Base-by-base conservation (phyloP, 352 stramenopile species). In the Globisporangium yorkense region DNA sequence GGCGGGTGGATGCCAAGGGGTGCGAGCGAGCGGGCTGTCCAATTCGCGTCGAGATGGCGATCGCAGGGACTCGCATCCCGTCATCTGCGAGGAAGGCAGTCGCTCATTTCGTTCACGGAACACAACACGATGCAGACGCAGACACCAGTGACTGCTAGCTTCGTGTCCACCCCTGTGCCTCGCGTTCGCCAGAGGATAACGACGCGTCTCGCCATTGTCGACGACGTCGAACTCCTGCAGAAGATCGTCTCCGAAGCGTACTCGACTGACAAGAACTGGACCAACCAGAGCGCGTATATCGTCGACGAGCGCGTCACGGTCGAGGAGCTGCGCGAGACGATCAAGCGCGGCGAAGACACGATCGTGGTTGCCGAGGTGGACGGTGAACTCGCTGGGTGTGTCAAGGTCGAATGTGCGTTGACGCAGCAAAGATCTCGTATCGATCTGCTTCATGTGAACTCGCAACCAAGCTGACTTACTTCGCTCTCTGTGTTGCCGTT, bases 351-450 rank as follows among this genome's bases (percentile, higher is more conserved):
- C 18, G 35, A 31, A 15, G 55, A 61, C 55, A 33, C 46, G 35
- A 31, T 60, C 55, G 29, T 60, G 45, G 46, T 60, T 31, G 55
- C 55, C 4, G 55, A 54, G 35, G n/a, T 54, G 20, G 24, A 60
- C 16, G 55, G 33, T 6, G 4, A 54, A 15, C 20, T 60, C 46
- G 21, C 46, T 16, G 55, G 55, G 15, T 60, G 55, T 16, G 49
- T 60, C 55, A 45, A 60, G 27, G 7, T 60, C 55, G 55, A 60
- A n/a, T 60, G 55, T 60, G 35, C 54, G 54, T n/a, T n/a, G n/a
- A n/a, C n/a, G n/a, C n/a, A n/a, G n/a, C n/a, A n/a, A n/a, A n/a
- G n/a, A n/a, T n/a, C n/a, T n/a, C n/a, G n/a, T n/a, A n/a, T n/a
- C n/a, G n/a, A n/a, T n/a, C n/a, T n/a, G n/a, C n/a, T n/a, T n/a